Evolutionary conservation across 2,329 filamentous ascomycete genomes (phyloP), one percentile per base, ranked within the genome.

Genomic region (Alternaria panax): DNA sequence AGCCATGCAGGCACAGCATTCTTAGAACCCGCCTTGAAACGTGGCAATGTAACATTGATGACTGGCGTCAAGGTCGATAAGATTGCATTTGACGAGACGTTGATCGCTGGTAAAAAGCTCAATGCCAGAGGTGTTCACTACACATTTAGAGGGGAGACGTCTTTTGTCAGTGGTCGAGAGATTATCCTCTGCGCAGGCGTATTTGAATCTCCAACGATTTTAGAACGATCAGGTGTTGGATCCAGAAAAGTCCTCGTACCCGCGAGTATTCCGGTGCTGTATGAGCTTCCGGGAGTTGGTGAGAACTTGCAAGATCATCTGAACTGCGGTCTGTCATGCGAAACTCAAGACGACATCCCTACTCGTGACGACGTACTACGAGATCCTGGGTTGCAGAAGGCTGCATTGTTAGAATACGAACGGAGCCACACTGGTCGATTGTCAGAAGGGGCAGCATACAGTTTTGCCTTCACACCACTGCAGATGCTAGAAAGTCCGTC

Each of bases 181-280:
- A 55, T 70, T 7, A 57, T 70, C 18, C 48, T 81, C 16, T 77
- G 79, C 1, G 78, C 80, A 3, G 86, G 85, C 5, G 80, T 82
- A 0, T 77, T 82, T 6, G 82, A 82, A 2, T 84, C 85, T 0
- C 85, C 86, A 0, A 69, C 52, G 2, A 60, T 68, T 9, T 80
- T 90, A 1, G 86, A 90, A 69, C 78, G 87, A 27, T 90, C 88
- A 0, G 87, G 88, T 5, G 72, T 90, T 4, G 87, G 85, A 16
- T 77, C 79, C 43, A 73, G 78, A 0, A 74, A 81, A 1, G 62
- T 87, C 2, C 79, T 89, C 2, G 57, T 79, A 12, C 77, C 79
- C 34, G 81, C 84, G 62, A 76, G 79, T 7, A 86, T 90, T 62
- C 70, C 79, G 1, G 72, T 84, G 0, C 60, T 87, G 16, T 79